Percentiles rank a stretch among this genome's conserved stretches.
Evolutionary conservation across 306 rosid species (phyloP).

Genomic region (Luffa aegyptiaca): DNA sequence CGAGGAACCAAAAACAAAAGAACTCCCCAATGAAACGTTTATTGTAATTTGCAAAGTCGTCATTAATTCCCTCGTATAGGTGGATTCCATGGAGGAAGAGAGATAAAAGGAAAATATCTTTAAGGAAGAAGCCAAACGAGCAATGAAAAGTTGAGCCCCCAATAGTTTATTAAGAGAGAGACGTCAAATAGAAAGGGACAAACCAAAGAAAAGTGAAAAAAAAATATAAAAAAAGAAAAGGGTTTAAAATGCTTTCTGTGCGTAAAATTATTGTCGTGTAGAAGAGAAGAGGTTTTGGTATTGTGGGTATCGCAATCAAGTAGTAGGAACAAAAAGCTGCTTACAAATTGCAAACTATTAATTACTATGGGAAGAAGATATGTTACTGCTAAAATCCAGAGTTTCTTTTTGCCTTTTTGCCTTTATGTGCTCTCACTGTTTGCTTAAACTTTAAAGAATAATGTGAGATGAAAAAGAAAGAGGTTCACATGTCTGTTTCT

Average conservation of each 20-base stretch:
- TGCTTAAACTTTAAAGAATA: neutral
- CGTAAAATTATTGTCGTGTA: neutral
- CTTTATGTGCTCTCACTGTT: neutral
- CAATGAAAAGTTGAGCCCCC: conserved; percentile 2
- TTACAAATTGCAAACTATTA: neutral
- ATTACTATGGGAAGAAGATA: neutral
- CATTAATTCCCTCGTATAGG: neutral
- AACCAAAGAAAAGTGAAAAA: neutral
- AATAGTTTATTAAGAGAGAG: neutral
- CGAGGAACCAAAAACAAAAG: neutral
- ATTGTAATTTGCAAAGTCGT: neutral
- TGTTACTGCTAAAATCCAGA: neutral
- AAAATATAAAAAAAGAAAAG: neutral
- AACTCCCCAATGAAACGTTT: neutral
- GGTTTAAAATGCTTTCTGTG: neutral
- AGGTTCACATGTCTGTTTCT: conserved; percentile 2
- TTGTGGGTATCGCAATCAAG: neutral
- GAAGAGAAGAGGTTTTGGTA: neutral
- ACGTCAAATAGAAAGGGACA: conserved; percentile 12
- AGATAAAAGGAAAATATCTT: neutral
- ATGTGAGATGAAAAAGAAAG: neutral
- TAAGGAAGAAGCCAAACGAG: conserved; percentile 5
- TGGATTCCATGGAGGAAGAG: conserved; percentile 2
- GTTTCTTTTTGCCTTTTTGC: neutral
- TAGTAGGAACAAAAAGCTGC: neutral